Evolutionary conservation across 768 basidiomycete species (phyloP), one percentile per base, ranked within the genome.

Genomic region (Boletellus ananas): DNA sequence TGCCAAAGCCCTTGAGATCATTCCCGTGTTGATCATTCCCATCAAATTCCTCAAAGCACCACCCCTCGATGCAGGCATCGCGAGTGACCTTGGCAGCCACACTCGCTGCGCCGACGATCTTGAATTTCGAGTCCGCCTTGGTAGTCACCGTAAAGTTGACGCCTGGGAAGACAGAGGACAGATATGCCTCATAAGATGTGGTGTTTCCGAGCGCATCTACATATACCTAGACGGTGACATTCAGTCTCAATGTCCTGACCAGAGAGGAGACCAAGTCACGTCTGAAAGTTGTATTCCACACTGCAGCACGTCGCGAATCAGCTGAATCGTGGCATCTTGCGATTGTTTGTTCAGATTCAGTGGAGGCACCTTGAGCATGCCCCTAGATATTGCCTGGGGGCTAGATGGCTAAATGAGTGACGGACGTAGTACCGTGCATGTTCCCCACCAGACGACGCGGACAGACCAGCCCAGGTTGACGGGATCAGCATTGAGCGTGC

Each of bases 21-120:
- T 31, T 21, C 27, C 21, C 23, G 16, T 21, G 13, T 40, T 49
- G 49, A 33, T 59, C 46, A 6, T 51, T 47, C 34, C 64, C 57
- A 3, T 66, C 61, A 27, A 70, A 73, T 61, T 91, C 90, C 66
- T 89, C 82, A 56, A 85, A 94, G 10, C 75, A 62, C 95, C 95
- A 98, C 3, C 77, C 77, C 52, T 94, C 86, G 17, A 97, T 75
- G 68, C 92, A 93, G 7, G 86, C 83, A 61, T 98, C 95, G 49
- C 95, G 77, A 1, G 94, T 97, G 23, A 95, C 94, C 70, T 99
- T 99, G 2, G 96, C 96, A 3, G 93, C 93, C n/a, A 98, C 91
- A 65, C 90, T 93, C 2, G 95, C 96, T 6, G 96, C 96, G 18
- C 92, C 87, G 51, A 99, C 96, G 52, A 99, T 94, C 62, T 94